These are phyloP conservation scores for Betula pendula DNA, from an alignment of 306 rosid species.

Conservation along the genomic window DNA sequence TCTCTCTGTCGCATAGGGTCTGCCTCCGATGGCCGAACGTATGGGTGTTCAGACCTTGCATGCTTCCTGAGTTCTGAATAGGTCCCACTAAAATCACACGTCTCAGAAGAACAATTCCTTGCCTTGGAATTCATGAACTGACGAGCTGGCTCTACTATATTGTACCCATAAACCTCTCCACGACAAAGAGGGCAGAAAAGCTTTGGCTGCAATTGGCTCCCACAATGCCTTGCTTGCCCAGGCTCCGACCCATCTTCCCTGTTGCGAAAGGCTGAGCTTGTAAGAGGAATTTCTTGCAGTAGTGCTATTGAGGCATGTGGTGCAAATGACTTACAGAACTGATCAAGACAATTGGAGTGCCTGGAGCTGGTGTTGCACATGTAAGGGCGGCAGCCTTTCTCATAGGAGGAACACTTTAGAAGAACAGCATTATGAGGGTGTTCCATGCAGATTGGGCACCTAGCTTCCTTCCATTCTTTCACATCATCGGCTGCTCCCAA, in stretches of 20 bases:
- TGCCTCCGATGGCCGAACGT: slow-evolving; percentile 67
- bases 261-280: slow-evolving; percentile 39
- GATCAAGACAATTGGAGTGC: slow-evolving; percentile 88
- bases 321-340: slow-evolving; percentile 67
- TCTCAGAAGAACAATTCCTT: slow-evolving; percentile 77
- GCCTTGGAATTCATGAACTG: slow-evolving; percentile 55
- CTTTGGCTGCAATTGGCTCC: slow-evolving; percentile 41
- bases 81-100: slow-evolving; percentile 61
- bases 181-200: slow-evolving; percentile 83
- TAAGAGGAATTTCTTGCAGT: slow-evolving; percentile 56
- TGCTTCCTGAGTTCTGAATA: slow-evolving; percentile 79
- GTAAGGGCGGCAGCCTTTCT: slow-evolving; percentile 71
- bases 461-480: slow-evolving; percentile 76
- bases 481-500: slow-evolving; percentile 37
- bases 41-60: slow-evolving; percentile 79
- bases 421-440: slow-evolving; percentile 77
- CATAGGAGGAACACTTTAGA: slow-evolving; percentile 68
- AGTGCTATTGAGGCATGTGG: slow-evolving; percentile 44
- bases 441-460: slow-evolving; percentile 87
- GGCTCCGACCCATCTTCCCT: slow-evolving; percentile 38
- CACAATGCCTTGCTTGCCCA: slow-evolving; percentile 34
- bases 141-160: slow-evolving; percentile 63
- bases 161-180: slow-evolving; percentile 71
- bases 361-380: slow-evolving; percentile 86
- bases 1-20: slow-evolving; percentile 55